Evolutionary conservation across 805 yeast genomes (phyloP).

Genomic region (Saturnispora hagleri): DNA sequence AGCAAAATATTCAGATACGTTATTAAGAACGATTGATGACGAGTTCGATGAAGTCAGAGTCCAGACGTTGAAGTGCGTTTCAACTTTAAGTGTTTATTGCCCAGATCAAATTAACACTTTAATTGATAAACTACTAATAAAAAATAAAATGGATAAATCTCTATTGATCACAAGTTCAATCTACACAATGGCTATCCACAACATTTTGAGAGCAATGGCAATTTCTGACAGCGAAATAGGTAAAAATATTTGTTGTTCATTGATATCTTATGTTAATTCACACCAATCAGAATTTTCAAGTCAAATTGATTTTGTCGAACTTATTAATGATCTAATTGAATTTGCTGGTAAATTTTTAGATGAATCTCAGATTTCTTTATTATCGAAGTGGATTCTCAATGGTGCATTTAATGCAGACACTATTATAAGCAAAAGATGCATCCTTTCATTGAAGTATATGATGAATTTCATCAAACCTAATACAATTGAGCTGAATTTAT

Average conservation of each 20-base stretch:
- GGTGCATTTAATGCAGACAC: slow-evolving; percentile 33
- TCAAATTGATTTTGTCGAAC: slow-evolving; percentile 51
- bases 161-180: slow-evolving; percentile 37
- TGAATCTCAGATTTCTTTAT: slow-evolving; percentile 15
- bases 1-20: slow-evolving; percentile 21
- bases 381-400: slow-evolving; percentile 26
- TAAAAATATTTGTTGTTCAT: slow-evolving; percentile 25
- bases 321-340: slow-evolving; percentile 46
- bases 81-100: slow-evolving; percentile 22
- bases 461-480: slow-evolving; percentile 19
- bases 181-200: slow-evolving; percentile 44
- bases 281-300: slow-evolving; percentile 20
- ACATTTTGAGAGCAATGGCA: slow-evolving; percentile 30
- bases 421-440: slow-evolving; percentile 37
- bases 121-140: slow-evolving; percentile 25
- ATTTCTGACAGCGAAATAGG: slow-evolving; percentile 14
- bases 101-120: slow-evolving; percentile 27
- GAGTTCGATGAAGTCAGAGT: slow-evolving; percentile 64
- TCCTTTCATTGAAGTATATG: slow-evolving; percentile 32
- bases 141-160: slow-evolving; percentile 20
- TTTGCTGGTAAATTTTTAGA: slow-evolving; percentile 30
- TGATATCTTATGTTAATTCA: slow-evolving; percentile 29
- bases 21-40: slow-evolving; percentile 39
- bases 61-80: slow-evolving; percentile 53
- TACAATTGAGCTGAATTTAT: background rate